Evolutionary conservation across 139 green algal genomes (phyloP).

Genomic region (Microglena sp.): DNA sequence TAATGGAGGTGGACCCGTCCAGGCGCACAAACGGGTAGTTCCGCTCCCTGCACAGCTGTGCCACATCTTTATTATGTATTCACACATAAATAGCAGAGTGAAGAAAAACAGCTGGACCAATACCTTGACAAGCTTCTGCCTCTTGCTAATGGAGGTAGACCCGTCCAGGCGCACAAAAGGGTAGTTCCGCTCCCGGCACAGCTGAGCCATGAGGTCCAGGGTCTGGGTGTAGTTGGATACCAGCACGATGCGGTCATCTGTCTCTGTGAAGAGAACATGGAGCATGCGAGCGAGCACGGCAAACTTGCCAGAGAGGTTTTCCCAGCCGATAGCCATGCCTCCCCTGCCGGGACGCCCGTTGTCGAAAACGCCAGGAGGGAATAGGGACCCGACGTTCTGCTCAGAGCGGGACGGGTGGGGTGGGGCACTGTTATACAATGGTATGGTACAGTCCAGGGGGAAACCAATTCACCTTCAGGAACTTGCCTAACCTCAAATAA

Average conservation of each 20-base stretch:
- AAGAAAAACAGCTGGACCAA: neutral
- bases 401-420: conserved; percentile 36
- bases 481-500: no score
- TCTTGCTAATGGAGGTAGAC: conserved; percentile 80
- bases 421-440: neutral
- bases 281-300: conserved; percentile 80
- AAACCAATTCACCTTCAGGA: neutral
- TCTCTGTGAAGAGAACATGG: conserved; percentile 61
- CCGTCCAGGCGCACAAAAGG: conserved; percentile 87
- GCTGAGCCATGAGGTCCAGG: conserved; percentile 75
- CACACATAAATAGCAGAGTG: neutral
- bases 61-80: conserved; percentile 31
- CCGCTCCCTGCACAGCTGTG: conserved; percentile 71
- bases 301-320: conserved; percentile 72
- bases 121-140: conserved; percentile 86
- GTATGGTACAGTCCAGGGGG: no score
- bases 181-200: conserved; percentile 82
- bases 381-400: conserved; percentile 47
- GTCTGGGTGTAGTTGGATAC: conserved; percentile 10
- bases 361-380: conserved; percentile 78
- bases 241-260: conserved; percentile 52
- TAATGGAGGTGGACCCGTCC: conserved; percentile 83
- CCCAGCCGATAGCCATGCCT: conserved; percentile 57
- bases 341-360: conserved; percentile 46
- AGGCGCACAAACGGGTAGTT: conserved; percentile 81